Conservation (phyloP, 2,329 filamentous ascomycete species). For the Exophiala sp. region DNA sequence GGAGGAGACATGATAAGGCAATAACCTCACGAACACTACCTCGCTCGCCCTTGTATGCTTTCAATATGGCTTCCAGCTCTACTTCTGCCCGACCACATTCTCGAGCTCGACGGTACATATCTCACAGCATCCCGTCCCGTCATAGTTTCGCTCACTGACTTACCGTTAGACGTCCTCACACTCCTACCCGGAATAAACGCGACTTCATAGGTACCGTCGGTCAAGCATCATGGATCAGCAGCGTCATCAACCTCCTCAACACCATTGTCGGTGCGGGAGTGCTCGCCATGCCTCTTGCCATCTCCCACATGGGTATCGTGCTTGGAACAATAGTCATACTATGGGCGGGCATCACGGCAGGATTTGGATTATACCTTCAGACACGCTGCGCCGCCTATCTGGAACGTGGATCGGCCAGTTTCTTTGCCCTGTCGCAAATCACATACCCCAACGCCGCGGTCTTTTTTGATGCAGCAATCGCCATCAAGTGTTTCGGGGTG, state of each 20-base stretch:
- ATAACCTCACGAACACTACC: not conserved
- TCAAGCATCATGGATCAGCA: constrained; percentile 81
- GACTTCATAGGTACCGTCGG: constrained; percentile 58
- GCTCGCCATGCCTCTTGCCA: constrained; percentile 88
- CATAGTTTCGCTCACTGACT: not conserved
- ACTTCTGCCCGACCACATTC: constrained; percentile 22
- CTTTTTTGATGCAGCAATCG: constrained; percentile 90
- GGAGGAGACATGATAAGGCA: constrained; percentile 2
- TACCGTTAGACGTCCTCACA: constrained; percentile 17
- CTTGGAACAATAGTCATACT: constrained; percentile 77
- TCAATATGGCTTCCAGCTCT: constrained; percentile 11
- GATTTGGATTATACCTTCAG: constrained; percentile 92
- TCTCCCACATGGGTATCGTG: constrained; percentile 91
- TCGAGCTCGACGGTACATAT: constrained; percentile 43
- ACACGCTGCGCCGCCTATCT: constrained; percentile 88
- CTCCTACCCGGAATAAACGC: constrained; percentile 52
- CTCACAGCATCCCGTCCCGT: constrained; percentile 34
- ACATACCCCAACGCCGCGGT: constrained; percentile 96
- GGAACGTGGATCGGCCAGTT: constrained; percentile 79
- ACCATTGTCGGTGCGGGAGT: constrained; percentile 95
- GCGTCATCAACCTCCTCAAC: constrained; percentile 91
- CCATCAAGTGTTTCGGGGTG: constrained; percentile 96
- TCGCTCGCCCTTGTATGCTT: constrained; percentile 2
- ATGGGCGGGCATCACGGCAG: constrained; percentile 83
- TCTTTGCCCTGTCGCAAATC: constrained; percentile 93